Evolutionary conservation across 2,329 filamentous ascomycete species (phyloP), one percentile per base, ranked within the genome.

Genomic region (Ceratocystis alfenasii): DNA sequence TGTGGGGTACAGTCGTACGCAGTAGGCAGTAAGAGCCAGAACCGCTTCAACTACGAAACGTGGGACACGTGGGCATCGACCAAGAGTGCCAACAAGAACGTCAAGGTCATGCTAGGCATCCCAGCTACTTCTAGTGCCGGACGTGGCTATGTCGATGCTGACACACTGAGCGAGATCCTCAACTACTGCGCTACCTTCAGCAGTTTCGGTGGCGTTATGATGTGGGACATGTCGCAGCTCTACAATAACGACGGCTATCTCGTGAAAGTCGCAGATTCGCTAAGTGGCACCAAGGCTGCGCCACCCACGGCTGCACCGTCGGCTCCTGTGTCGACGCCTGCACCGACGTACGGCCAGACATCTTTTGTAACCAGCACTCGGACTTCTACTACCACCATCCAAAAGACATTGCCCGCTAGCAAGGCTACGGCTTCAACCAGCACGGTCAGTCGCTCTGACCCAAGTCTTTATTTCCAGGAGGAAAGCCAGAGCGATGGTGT

Each of bases 51-150:
- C 69, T 80, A 77, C 70, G 71, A 77, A 62, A 70, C 71, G 12
- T 81, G 79, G 79, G 82, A 89, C 72, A 76, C 75, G 67, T 89
- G 86, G 86, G 85, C 86, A 22, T 79, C 78, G 70, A 79, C 73
- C 0, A 76, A 75, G 2, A 83, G 81, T 69, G 76, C 78, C 68
- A 88, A 88, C 74, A 74, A 72, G 62, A 69, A 73, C 8, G 76
- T 78, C 50, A 79, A 80, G 73, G 71, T 81, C 60, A 79, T 75
- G 68, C 71, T 80, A 60, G 79, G 79, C 46, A 73, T 81, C 12
- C 76, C 78, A 2, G 75, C 74, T 2, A 71, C 71, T 17, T 33
- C 69, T 1, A 65, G 57, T 0, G 70, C 73, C 2, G 82, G 82
- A 25, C 74, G 71, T 5, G 73, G 73, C 10, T 80, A 80, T 69